A percentile compares a stretch with the other conserved stretches of the same genome.
Evolutionary conservation across 495 filamentous ascomycete species (phyloP).

Genomic region (Trichoderma gamsii): DNA sequence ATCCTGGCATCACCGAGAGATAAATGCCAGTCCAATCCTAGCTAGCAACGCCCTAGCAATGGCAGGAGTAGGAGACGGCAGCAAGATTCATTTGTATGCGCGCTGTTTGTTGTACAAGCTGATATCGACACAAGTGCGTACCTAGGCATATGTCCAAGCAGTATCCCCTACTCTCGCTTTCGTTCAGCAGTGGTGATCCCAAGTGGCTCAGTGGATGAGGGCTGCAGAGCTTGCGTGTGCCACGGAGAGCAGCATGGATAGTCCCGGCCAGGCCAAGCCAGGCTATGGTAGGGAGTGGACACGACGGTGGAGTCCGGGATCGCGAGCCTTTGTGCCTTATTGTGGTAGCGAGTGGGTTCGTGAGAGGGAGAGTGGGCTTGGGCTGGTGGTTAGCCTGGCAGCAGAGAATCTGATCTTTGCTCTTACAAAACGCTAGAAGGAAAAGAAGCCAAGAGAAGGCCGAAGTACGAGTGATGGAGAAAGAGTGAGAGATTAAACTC

Average conservation of each 20-base stretch:
- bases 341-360: neutral
- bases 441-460: neutral
- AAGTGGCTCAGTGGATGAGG: neutral
- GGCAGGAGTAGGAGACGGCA: neutral
- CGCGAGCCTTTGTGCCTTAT: conserved; percentile 1
- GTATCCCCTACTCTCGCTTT: neutral
- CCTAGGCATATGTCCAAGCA: neutral
- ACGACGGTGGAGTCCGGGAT: conserved; percentile 8
- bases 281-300: conserved; percentile 8
- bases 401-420: neutral
- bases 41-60: neutral
- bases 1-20: neutral
- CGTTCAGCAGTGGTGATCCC: neutral
- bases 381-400: neutral
- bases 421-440: neutral
- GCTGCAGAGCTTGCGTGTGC: conserved; percentile 9
- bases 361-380: neutral
- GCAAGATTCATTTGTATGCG: neutral
- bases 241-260: neutral
- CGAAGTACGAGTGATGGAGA: neutral
- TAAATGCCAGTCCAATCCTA: neutral
- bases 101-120: neutral
- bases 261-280: neutral
- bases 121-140: neutral
- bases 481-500: neutral